A percentile compares a stretch with the other conserved stretches of the same genome.
These are phyloP conservation scores for Psilocybe mexicana DNA, from an alignment of 1,284 basidiomycete species.

Conservation along the genomic window DNA sequence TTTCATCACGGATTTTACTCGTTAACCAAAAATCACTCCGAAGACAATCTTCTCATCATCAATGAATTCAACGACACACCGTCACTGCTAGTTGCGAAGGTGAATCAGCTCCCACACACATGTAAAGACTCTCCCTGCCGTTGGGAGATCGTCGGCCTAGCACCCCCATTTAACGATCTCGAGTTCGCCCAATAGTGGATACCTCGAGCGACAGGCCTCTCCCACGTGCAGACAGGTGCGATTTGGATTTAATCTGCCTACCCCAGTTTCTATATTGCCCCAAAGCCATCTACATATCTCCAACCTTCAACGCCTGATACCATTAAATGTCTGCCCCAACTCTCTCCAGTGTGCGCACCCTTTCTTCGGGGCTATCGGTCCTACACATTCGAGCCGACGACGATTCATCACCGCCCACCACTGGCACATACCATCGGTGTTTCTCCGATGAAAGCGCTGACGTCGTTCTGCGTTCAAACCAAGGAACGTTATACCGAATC, in stretches of 20 bases:
- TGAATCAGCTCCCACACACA: conserved; percentile 18
- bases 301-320: background rate
- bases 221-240: conserved; percentile 20
- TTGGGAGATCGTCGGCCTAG: conserved; percentile 17
- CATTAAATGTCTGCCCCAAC: conserved; percentile 20
- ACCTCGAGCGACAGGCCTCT: conserved; percentile 8
- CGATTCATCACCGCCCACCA: background rate
- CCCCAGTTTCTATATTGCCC: background rate
- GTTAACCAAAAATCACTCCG: conserved; percentile 10
- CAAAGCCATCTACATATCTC: background rate
- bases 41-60: conserved; percentile 23
- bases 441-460: conserved; percentile 39
- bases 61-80: conserved; percentile 18
- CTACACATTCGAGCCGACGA: conserved; percentile 15
- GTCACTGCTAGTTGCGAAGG: conserved; percentile 13
- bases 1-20: conserved; percentile 15
- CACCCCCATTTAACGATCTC: conserved; percentile 15
- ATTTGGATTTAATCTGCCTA: conserved; percentile 13
- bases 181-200: conserved; percentile 15
- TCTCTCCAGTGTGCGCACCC: conserved; percentile 11
- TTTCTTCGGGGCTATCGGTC: conserved; percentile 8
- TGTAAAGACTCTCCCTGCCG: conserved; percentile 12
- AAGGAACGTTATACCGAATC: conserved; percentile 40
- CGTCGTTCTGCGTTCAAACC: conserved; percentile 39
- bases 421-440: conserved; percentile 26